Evolutionary conservation across 768 basidiomycete genomes (phyloP), one percentile per base, ranked within the genome.

Genomic region (Russula abietina): DNA sequence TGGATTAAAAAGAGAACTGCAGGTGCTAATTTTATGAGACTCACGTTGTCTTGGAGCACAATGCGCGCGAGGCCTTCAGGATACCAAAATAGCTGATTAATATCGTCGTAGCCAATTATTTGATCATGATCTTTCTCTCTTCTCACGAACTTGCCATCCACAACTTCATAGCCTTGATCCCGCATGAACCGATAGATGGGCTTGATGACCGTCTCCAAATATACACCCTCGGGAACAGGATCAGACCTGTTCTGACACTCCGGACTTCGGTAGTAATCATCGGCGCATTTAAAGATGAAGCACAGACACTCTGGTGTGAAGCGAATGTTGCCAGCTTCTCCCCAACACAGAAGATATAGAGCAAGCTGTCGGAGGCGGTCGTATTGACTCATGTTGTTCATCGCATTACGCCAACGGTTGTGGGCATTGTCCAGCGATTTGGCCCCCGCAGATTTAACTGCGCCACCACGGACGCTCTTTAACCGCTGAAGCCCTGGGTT

Each of bases 251-350:
- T 96, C 77, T 99, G 97, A 72, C 97, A 99, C 73, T 98, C 97
- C 30, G 96, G 88, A 62, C 91, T 93, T 62, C 97, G 91, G 75
- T 99, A 99, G 73, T 98, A 98, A 77, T 99, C 97, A 75, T 99
- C 97, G 61, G 97, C 97, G 71, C 97, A 99, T 76, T 99, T 99
- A 87, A 98, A 98, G 72, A 99, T 96, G 83, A 98, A 99, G 80
- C 96, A 98, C 52, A 99, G 77, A 69, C 90, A 92, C 72, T 99
- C 97, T 12, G 97, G 95, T 24, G 93, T 88, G 76, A 98, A 98
- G 65, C 97, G 88, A 55, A 99, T 91, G 71, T 98, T 97, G 57
- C 93, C 95, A 0, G 88, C 97, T 76, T 99, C 97, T 59, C 95
- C 97, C 97, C 97, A 99, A 73, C 94, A 97, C 50, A 99, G 83